Evolutionary conservation across 768 basidiomycete genomes (phyloP).

Genomic region (Boletus tylopilopsis): DNA sequence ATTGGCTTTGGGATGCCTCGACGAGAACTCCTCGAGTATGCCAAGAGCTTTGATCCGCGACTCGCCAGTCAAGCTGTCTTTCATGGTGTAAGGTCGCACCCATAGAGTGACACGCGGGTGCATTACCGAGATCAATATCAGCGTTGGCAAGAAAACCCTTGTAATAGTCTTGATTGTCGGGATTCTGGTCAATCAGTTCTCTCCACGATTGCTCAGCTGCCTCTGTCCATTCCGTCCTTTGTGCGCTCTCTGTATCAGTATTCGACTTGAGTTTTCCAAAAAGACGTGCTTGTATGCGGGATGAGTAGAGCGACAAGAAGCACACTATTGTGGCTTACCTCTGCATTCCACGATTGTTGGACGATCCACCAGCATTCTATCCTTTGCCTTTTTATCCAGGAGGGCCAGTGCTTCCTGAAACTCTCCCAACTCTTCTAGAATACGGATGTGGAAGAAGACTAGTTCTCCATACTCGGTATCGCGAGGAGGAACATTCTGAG

Average conservation of each 20-base stretch:
- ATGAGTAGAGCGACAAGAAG: slow-evolving; percentile 1
- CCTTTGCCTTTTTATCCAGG: slow-evolving; percentile 62
- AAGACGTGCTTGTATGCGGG: slow-evolving; percentile 57
- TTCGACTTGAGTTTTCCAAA: slow-evolving; percentile 50
- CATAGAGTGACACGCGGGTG: slow-evolving; percentile 2
- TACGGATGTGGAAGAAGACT: slow-evolving; percentile 67
- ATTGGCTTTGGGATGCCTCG: slow-evolving; percentile 61
- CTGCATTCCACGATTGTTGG: slow-evolving; percentile 62
- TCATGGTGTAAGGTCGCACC: slow-evolving; percentile 12
- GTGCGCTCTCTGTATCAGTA: slow-evolving; percentile 6
- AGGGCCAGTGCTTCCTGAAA: slow-evolving; percentile 54
- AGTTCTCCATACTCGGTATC: slow-evolving; percentile 85
- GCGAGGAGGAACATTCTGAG: slow-evolving; percentile 68
- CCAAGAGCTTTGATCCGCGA: slow-evolving; percentile 50
- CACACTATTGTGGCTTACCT: slow-evolving; percentile 39
- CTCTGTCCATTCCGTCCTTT: slow-evolving; percentile 39
- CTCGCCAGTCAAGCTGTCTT: slow-evolving; percentile 46
- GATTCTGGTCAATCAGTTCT: slow-evolving; percentile 77
- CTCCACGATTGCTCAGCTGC: slow-evolving; percentile 83
- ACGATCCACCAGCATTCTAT: slow-evolving; percentile 65
- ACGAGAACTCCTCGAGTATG: slow-evolving; percentile 56
- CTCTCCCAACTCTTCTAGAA: slow-evolving; percentile 73
- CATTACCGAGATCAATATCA: slow-evolving; percentile 62
- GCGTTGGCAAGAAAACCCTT: slow-evolving; percentile 63
- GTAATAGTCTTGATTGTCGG: slow-evolving; percentile 82